These are phyloP conservation scores for Bullera alba DNA, from an alignment of 768 basidiomycete species.

Conservation along the genomic window DNA sequence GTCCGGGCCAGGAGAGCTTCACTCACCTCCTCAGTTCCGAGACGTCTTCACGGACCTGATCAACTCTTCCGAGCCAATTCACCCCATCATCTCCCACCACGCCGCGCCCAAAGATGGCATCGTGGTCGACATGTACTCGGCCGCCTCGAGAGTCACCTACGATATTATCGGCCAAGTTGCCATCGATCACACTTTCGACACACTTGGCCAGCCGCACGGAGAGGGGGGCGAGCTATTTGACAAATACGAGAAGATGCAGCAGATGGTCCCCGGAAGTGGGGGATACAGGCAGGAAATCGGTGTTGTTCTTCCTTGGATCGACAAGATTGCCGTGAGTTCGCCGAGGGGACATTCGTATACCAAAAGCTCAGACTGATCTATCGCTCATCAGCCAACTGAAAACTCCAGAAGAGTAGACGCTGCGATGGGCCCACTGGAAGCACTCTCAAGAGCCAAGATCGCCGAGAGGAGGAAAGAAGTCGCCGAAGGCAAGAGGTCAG, in stretches of 20 bases:
- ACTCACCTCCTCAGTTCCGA: slow-evolving; percentile 11
- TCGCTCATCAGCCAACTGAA: slow-evolving; percentile 9
- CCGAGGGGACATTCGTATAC: not conserved
- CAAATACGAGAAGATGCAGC: slow-evolving; percentile 17
- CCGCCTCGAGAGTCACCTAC: slow-evolving; percentile 8
- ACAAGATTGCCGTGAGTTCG: slow-evolving; percentile 12
- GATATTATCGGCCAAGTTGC: slow-evolving; percentile 21
- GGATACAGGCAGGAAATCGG: slow-evolving; percentile 7
- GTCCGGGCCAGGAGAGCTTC: no score
- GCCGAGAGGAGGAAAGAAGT: slow-evolving; percentile 12
- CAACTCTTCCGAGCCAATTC: not conserved
- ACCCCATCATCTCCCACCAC: slow-evolving; percentile 2
- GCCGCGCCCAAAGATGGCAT: not conserved
- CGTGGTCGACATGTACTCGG: slow-evolving; percentile 16
- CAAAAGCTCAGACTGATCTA: not conserved
- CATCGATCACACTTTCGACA: slow-evolving; percentile 12
- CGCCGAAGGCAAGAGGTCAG: slow-evolving; percentile 16
- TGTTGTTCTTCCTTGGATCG: slow-evolving; percentile 10
- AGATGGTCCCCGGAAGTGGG: slow-evolving; percentile 2
- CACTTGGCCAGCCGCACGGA: slow-evolving; percentile 9
- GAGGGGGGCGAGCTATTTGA: slow-evolving; percentile 13
- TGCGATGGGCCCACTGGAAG: slow-evolving; percentile 18
- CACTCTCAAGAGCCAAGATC: slow-evolving; percentile 9
- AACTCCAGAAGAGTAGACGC: slow-evolving; percentile 7
- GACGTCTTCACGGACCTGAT: slow-evolving; percentile 12